A percentile compares a stretch with the other conserved stretches of the same genome.
Evolutionary conservation across 1,284 basidiomycete genomes (phyloP).

Genomic region (Ceratobasidium sp.): DNA sequence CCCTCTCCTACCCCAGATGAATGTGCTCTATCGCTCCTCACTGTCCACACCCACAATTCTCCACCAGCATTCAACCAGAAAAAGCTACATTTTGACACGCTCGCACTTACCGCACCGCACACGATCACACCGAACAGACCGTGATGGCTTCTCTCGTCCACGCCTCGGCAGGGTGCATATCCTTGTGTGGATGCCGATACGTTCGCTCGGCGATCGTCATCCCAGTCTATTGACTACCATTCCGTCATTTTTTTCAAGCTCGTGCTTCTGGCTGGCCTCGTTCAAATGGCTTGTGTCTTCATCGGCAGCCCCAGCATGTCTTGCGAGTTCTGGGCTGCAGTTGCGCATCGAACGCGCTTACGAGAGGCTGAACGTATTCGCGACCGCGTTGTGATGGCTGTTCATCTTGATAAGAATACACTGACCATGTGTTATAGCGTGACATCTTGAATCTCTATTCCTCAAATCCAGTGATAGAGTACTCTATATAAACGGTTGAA

Average conservation of each 20-base stretch:
- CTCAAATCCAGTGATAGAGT: not conserved
- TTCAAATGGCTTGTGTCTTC: not conserved
- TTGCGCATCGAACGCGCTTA: too few species aligned
- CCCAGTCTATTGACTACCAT: not conserved
- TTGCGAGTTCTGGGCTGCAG: not conserved
- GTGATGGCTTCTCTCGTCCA: constrained; percentile 19
- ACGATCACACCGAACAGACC: not conserved
- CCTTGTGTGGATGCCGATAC: constrained; percentile 14
- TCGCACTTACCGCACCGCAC: not conserved
- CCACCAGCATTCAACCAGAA: not conserved
- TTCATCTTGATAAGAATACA: too few species aligned
- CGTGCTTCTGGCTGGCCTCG: not conserved
- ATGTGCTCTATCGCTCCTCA: too few species aligned
- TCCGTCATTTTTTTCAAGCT: not conserved
- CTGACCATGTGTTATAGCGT: too few species aligned
- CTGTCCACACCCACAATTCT: too few species aligned
- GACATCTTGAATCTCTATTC: too few species aligned
- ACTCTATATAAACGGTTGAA: too few species aligned
- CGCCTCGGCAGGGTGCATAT: constrained; percentile 23
- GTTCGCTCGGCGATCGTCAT: constrained; percentile 22
- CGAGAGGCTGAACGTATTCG: too few species aligned
- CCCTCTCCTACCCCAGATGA: too few species aligned
- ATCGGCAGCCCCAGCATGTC: not conserved
- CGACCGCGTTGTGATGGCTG: too few species aligned
- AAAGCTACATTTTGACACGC: not conserved